Evolutionary conservation across 2,329 filamentous ascomycete species (phyloP).

Genomic region (Didymella keratinophila): DNA sequence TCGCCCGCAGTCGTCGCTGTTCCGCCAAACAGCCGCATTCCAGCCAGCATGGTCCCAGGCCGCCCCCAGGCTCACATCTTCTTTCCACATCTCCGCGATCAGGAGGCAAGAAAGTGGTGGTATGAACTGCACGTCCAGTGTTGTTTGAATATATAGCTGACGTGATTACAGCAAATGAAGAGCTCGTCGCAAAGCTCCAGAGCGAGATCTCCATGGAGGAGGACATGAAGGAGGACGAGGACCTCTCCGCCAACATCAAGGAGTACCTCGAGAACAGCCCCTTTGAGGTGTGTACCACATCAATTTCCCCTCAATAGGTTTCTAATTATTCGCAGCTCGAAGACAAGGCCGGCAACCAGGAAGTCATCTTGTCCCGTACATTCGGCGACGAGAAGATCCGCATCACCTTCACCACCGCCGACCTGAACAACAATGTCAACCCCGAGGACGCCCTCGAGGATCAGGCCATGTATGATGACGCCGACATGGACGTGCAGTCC

Average conservation of each 20-base stretch:
- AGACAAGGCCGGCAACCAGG: conserved; percentile 84
- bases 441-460: conserved; percentile 60
- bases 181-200: conserved; percentile 85
- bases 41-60: conserved; percentile 45
- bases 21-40: conserved; percentile 46
- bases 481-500: conserved; percentile 57
- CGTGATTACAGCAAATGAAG: conserved; percentile 64
- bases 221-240: conserved; percentile 76
- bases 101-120: conserved; percentile 47
- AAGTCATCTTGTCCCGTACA: conserved; percentile 82
- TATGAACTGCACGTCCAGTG: conserved; percentile 1
- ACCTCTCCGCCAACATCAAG: conserved; percentile 78
- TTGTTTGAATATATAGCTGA: conserved; percentile 22
- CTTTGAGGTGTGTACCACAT: conserved; percentile 69
- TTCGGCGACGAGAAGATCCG: conserved; percentile 92
- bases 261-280: conserved; percentile 87
- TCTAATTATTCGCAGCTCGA: conserved; percentile 57
- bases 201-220: conserved; percentile 68
- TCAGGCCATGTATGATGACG: conserved; percentile 55
- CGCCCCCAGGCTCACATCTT: conserved; percentile 45
- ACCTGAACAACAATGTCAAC: conserved; percentile 66
- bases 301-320: not conserved
- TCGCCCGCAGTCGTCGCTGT: conserved; percentile 46
- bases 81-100: conserved; percentile 55
- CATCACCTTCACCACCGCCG: conserved; percentile 83